Evolutionary conservation across 2,329 filamentous ascomycete species (phyloP).

Genomic region (Cladophialophora chaetospira): DNA sequence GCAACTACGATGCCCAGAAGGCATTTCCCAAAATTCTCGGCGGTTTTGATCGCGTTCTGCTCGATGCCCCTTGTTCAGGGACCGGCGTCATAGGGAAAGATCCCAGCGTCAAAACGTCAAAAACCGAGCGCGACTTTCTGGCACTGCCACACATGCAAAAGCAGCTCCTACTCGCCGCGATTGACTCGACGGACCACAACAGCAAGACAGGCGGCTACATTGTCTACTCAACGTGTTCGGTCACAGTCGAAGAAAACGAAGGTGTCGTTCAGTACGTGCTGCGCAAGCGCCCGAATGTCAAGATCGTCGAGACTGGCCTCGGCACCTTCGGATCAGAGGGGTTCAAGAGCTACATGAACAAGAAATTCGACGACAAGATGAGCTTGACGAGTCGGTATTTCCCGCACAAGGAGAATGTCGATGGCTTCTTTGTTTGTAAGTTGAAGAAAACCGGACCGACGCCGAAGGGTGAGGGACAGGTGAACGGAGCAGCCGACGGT

Average conservation of each 20-base stretch:
- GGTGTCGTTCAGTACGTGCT: conserved; percentile 92
- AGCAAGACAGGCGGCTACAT: conserved; percentile 93
- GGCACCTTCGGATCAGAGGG: conserved; percentile 84
- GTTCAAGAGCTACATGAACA: conserved; percentile 87
- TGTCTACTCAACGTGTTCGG: conserved; percentile 95
- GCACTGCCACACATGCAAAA: conserved; percentile 92
- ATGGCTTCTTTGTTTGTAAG: conserved; percentile 98
- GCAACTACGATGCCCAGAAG: conserved; percentile 83
- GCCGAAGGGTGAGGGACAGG: conserved; percentile 43
- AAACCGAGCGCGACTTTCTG: conserved; percentile 93
- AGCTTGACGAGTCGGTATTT: conserved; percentile 84
- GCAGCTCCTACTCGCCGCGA: conserved; percentile 86
- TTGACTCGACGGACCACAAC: conserved; percentile 89
- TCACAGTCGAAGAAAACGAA: conserved; percentile 93
- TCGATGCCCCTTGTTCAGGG: conserved; percentile 93
- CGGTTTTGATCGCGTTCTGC: conserved; percentile 90
- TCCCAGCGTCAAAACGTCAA: conserved; percentile 95
- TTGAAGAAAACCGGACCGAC: conserved; percentile 89
- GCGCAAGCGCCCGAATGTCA: conserved; percentile 87
- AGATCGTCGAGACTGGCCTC: conserved; percentile 86
- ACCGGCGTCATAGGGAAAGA: conserved; percentile 98
- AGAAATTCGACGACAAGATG: conserved; percentile 84
- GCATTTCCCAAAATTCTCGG: conserved; percentile 94
- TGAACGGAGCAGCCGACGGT: conserved; percentile 34
- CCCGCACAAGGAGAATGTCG: conserved; percentile 89